Percentiles rank a stretch among this genome's conserved stretches.
Conservation (phyloP, 305 asterid genomes). For the Solanum hybrid region DNA sequence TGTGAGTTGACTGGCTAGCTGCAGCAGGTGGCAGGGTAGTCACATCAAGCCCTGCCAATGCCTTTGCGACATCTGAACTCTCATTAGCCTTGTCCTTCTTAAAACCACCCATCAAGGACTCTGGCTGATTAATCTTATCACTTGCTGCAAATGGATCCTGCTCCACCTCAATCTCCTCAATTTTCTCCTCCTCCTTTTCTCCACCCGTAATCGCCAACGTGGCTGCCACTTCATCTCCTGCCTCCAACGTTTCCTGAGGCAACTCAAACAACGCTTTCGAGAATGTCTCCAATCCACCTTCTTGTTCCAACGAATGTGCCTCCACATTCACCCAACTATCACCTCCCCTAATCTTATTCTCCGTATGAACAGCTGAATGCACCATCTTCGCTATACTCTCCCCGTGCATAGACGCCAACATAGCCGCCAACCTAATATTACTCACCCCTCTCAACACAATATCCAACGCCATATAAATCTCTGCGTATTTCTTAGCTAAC, state of each 20-base stretch:
- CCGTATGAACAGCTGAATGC: constrained; percentile 66
- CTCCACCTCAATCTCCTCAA: constrained; percentile 57
- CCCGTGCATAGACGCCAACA: constrained; percentile 88
- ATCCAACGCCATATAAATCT: constrained; percentile 86
- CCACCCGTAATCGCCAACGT: constrained; percentile 48
- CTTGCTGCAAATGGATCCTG: constrained; percentile 92
- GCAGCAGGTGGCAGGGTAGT: constrained; percentile 81
- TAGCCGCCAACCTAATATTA: constrained; percentile 73
- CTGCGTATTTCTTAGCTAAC: constrained; percentile 70
- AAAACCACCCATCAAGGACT: constrained; percentile 73
- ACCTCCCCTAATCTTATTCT: constrained; percentile 83
- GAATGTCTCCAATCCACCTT: constrained; percentile 47
- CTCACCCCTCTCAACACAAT: constrained; percentile 79
- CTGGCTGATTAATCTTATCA: constrained; percentile 73
- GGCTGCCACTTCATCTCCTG: constrained; percentile 70
- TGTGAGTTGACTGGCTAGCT: constrained; percentile 77
- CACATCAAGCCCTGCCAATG: constrained; percentile 76
- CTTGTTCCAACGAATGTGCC: constrained; percentile 51
- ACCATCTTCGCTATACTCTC: constrained; percentile 93
- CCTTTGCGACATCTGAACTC: constrained; percentile 56
- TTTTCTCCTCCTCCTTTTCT: constrained; percentile 52
- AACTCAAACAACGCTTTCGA: constrained; percentile 53
- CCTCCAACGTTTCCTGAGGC: constrained; percentile 72
- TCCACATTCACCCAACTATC: constrained; percentile 61
- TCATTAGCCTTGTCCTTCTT: constrained; percentile 67